Evolutionary conservation across 1,284 basidiomycete genomes (phyloP).

Genomic region (Porogramme epimiltina): DNA sequence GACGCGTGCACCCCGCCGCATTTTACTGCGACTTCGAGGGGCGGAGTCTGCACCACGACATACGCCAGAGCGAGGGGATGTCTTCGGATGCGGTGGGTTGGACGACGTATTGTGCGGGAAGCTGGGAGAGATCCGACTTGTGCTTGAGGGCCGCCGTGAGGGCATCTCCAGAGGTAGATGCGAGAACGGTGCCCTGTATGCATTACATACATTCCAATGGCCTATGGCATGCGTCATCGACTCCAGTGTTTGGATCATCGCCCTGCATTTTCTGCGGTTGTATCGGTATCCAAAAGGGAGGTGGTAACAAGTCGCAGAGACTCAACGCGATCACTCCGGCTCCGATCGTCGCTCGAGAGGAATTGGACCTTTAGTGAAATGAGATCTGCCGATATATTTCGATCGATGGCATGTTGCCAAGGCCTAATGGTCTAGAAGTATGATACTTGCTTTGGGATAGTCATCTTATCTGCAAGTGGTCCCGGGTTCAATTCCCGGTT

Average conservation of each 20-base stretch:
- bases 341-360: too few species aligned
- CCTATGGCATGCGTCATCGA: too few species aligned
- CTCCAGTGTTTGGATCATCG: too few species aligned
- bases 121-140: slow-evolving; percentile 24
- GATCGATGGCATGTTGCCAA: background rate
- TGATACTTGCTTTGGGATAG: slow-evolving; percentile 23
- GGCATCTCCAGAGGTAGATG: slow-evolving; percentile 13
- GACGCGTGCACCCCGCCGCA: slow-evolving; percentile 27
- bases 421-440: slow-evolving; percentile 27
- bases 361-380: too few species aligned
- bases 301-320: too few species aligned
- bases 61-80: slow-evolving; percentile 22
- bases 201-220: too few species aligned
- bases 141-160: slow-evolving; percentile 19
- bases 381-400: too few species aligned
- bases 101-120: slow-evolving; percentile 23
- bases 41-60: slow-evolving; percentile 20
- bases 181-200: slow-evolving; percentile 14
- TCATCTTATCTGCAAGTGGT: slow-evolving; percentile 17
- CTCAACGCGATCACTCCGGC: too few species aligned
- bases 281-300: too few species aligned
- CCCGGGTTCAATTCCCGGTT: slow-evolving; percentile 27
- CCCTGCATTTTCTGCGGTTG: too few species aligned
- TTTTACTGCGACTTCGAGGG: slow-evolving; percentile 28
- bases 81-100: slow-evolving; percentile 23